Evolutionary conservation across 108 stramenopile species (phyloP).

Genomic region (Licmophora abbreviata): DNA sequence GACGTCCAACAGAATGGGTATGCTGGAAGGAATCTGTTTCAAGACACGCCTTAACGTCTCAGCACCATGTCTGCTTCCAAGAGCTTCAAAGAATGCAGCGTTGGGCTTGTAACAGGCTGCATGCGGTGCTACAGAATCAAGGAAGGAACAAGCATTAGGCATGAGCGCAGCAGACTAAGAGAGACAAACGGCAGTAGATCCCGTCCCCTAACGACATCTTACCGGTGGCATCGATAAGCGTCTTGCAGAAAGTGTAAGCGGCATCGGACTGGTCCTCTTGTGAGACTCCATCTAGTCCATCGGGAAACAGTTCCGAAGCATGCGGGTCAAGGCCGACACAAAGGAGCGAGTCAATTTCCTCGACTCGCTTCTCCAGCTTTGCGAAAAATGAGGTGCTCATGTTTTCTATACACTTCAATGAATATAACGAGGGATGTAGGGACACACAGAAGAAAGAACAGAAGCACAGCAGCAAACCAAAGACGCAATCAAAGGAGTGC

Average conservation of each 20-base stretch:
- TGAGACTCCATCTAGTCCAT: slow-evolving; percentile 13
- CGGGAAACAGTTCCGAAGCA: slow-evolving; percentile 41
- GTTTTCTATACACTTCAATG: too few relatives aligned
- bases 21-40: slow-evolving; percentile 42
- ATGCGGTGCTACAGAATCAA: slow-evolving; percentile 13
- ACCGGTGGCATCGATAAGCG: slow-evolving; percentile 86
- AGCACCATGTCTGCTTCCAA: slow-evolving; percentile 71
- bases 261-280: slow-evolving; percentile 60
- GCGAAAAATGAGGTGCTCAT: too few relatives aligned
- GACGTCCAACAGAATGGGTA: slow-evolving; percentile 89
- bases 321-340: slow-evolving; percentile 98
- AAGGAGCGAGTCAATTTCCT: slow-evolving; percentile 71
- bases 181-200: neutral
- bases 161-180: neutral
- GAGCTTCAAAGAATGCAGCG: slow-evolving; percentile 96
- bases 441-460: too few relatives aligned
- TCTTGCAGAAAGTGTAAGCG: slow-evolving; percentile 83
- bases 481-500: too few relatives aligned
- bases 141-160: neutral
- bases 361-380: slow-evolving; percentile 48
- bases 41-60: slow-evolving; percentile 72
- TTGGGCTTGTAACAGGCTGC: slow-evolving; percentile 97
- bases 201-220: slow-evolving; percentile 9
- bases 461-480: too few relatives aligned
- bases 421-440: too few relatives aligned